A percentile compares a stretch with the other conserved stretches of the same genome.
phyloP scores from a whole-genome alignment of 2,329 filamentous ascomycete genomes.

The Ilyonectria sp. region DNA sequence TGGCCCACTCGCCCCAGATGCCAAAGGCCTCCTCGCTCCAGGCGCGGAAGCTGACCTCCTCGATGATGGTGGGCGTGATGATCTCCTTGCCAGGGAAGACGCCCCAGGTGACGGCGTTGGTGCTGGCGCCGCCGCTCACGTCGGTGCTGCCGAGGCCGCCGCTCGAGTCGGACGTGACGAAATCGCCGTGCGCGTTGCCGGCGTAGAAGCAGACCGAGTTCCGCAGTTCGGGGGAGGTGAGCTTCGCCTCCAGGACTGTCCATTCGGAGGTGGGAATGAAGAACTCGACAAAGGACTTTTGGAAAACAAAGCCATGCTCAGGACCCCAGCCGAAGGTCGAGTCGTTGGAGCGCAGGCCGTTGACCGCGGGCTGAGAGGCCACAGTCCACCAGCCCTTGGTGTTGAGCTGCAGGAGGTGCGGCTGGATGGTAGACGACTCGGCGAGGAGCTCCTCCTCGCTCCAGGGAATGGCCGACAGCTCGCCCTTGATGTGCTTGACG shows the following conservation, averaged over 20 bases:
- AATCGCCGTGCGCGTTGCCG: slow-evolving; percentile 83
- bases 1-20: slow-evolving; percentile 95
- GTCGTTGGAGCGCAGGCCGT: slow-evolving; percentile 84
- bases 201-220: slow-evolving; percentile 90
- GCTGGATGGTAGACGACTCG: slow-evolving; percentile 86
- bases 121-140: slow-evolving; percentile 65
- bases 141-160: slow-evolving; percentile 49
- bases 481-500: slow-evolving; percentile 83
- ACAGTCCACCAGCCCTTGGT: slow-evolving; percentile 94
- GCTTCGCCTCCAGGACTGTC: slow-evolving; percentile 73
- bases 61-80: slow-evolving; percentile 95
- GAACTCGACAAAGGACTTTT: slow-evolving; percentile 98
- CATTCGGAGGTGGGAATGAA: slow-evolving; percentile 87
- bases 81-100: slow-evolving; percentile 97
- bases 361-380: slow-evolving; percentile 94
- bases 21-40: slow-evolving; percentile 97
- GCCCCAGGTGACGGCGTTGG: slow-evolving; percentile 97
- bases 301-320: slow-evolving; percentile 92
- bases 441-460: slow-evolving; percentile 89
- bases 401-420: slow-evolving; percentile 83
- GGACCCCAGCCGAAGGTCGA: slow-evolving; percentile 94
- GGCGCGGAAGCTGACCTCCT: slow-evolving; percentile 92
- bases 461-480: slow-evolving; percentile 89
- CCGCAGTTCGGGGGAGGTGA: slow-evolving; percentile 71
- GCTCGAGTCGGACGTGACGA: slow-evolving; percentile 76